Evolutionary conservation across 352 stramenopile species (phyloP).

Genomic region (Thalassiosira sp.): DNA sequence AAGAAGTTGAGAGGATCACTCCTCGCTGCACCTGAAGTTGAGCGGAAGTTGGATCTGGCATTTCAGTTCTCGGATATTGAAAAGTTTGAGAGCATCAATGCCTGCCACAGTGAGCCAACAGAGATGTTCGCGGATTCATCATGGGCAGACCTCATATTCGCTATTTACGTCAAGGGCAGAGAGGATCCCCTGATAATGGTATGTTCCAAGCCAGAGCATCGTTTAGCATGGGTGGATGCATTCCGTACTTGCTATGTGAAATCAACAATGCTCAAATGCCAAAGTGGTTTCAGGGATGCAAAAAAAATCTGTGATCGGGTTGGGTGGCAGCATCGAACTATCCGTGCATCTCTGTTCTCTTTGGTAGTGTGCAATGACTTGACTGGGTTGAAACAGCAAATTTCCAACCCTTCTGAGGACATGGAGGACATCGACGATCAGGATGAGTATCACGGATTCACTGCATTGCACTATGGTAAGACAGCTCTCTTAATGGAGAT

Average conservation of each 20-base stretch:
- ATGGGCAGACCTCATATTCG: constrained; percentile 26
- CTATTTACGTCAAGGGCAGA: constrained; percentile 29
- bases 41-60: constrained; percentile 33
- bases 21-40: neutral
- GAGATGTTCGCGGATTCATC: constrained; percentile 29
- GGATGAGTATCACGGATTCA: constrained; percentile 35
- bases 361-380: constrained; percentile 31
- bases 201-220: constrained; percentile 49
- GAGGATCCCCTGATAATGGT: constrained; percentile 38
- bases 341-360: constrained; percentile 37
- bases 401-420: constrained; percentile 5
- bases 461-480: constrained; percentile 43
- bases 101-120: constrained; percentile 37
- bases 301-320: neutral
- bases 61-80: constrained; percentile 34
- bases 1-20: constrained; percentile 9
- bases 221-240: constrained; percentile 42
- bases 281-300: constrained; percentile 7
- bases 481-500: too few species aligned
- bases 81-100: constrained; percentile 34
- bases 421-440: constrained; percentile 17
- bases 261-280: constrained; percentile 5
- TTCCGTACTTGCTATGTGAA: constrained; percentile 39
- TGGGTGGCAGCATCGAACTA: constrained; percentile 35
- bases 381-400: constrained; percentile 11